Percentiles rank a stretch among this genome's conserved stretches.
Evolutionary conservation across 2,329 filamentous ascomycete genomes (phyloP).

Genomic region (Scedosporium dehoogii): DNA sequence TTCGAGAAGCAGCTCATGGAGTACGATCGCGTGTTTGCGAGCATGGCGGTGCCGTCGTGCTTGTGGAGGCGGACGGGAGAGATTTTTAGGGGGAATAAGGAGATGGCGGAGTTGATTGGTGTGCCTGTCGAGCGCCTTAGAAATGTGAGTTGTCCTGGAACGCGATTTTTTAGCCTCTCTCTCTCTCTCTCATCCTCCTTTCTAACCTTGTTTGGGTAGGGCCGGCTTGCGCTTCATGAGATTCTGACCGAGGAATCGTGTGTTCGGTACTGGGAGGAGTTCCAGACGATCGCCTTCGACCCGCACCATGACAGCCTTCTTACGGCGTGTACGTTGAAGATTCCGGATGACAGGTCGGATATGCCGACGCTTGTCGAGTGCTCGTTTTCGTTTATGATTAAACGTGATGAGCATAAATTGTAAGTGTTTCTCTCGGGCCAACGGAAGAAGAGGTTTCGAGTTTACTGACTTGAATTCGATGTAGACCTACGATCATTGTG

Average conservation of each 20-base stretch:
- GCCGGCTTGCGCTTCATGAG: slow-evolving; percentile 89
- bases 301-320: slow-evolving; percentile 87
- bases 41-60: slow-evolving; percentile 96
- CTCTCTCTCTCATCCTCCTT: slow-evolving; percentile 3
- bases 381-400: slow-evolving; percentile 96
- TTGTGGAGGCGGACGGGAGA: slow-evolving; percentile 95
- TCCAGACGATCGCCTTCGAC: slow-evolving; percentile 95
- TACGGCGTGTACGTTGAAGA: slow-evolving; percentile 86
- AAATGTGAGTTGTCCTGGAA: slow-evolving; percentile 55
- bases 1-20: slow-evolving; percentile 95
- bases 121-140: slow-evolving; percentile 83
- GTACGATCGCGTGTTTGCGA: slow-evolving; percentile 95
- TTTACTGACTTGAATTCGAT: background rate
- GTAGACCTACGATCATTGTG: slow-evolving; percentile 86
- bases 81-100: slow-evolving; percentile 94
- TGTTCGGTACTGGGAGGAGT: slow-evolving; percentile 98
- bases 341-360: slow-evolving; percentile 58
- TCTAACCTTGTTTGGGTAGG: slow-evolving; percentile 40
- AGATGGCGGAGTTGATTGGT: slow-evolving; percentile 94
- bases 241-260: slow-evolving; percentile 91
- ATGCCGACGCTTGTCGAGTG: slow-evolving; percentile 67
- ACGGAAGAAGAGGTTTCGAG: background rate
- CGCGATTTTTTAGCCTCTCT: background rate
- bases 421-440: slow-evolving; percentile 39
- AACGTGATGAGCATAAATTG: slow-evolving; percentile 93